Conservation (phyloP, 345 rosid species). For the Kandelia obovata region DNA sequence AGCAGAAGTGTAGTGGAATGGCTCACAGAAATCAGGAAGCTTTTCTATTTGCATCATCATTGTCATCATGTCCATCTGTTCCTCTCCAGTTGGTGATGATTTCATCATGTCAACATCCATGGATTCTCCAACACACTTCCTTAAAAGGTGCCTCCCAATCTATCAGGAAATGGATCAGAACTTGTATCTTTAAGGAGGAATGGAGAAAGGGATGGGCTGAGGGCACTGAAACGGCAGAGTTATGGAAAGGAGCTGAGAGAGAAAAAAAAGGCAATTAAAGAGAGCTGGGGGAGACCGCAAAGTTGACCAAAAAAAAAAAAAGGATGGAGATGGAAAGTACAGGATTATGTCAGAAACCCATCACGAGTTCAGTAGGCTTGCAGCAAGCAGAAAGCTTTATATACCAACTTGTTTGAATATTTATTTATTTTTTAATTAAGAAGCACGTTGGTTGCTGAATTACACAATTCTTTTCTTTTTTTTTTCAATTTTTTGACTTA, state of each 20-base stretch:
- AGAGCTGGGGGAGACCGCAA: background rate
- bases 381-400: constrained; percentile 31
- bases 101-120: constrained; percentile 50
- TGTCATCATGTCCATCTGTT: constrained; percentile 48
- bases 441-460: too few species aligned
- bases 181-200: background rate
- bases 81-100: constrained; percentile 23
- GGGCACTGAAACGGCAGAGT: background rate
- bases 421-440: background rate
- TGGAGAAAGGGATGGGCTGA: constrained; percentile 9
- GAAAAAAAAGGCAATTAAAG: background rate
- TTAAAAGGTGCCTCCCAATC: background rate
- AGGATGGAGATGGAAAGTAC: constrained; percentile 6
- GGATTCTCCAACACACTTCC: background rate
- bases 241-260: constrained; percentile 11
- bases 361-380: constrained; percentile 30
- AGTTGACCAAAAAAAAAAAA: too few species aligned
- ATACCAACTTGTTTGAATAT: constrained; percentile 47
- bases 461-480: too few species aligned
- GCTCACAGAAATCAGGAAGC: constrained; percentile 50
- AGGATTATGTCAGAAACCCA: constrained; percentile 26
- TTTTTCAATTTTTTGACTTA: too few species aligned
- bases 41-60: constrained; percentile 66
- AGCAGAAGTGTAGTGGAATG: constrained; percentile 15
- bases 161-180: constrained; percentile 6